Base-by-base conservation (phyloP, 768 basidiomycete genomes). In the Tricholoma furcatifolium region DNA sequence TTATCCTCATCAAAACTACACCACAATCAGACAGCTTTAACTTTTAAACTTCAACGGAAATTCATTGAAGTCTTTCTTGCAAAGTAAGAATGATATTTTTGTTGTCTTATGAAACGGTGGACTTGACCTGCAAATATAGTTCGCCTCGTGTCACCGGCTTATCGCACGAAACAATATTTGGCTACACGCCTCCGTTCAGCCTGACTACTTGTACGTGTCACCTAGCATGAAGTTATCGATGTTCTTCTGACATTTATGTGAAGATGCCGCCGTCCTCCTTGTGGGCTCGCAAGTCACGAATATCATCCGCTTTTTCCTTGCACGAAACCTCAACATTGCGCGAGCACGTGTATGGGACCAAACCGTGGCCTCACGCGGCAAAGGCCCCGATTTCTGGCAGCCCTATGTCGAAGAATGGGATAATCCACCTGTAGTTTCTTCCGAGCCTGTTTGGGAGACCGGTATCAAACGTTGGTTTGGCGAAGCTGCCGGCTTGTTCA, bases 401-500 rank as follows among this genome's bases (percentile, higher is more conserved):
- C 82, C 84, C 0, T 92, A 91, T 55, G 81, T 88, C 0, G 87
- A 94, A 63, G 91, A 93, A 67, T 90, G 87, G 88, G 77, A 84
- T 21, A 63, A 70, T 2, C 88, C 88, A 0, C 85, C 81, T 0
- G 58, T 60, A 0, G 66, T 79, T 5, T 59, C 68, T 10, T 21
- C 55, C 41, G 62, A 70, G 34, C 60, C 69, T n/a, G 54, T 56
- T 52, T 59, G 61, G 60, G 62, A 68, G 51, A 63, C 56, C 14
- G 61, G 67, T 14, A 47, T 69, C 47, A 62, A 70, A 40, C 66
- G 67, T 49, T 70, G 64, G 65, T 58, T 75, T 31, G 73, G 64
- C 44, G 73, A 70, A 49, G 70, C 67, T 61, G 59, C 72, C 48
- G 73, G 63, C 23, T 55, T 71, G n/a, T 75, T 80, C 42, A 56